These are phyloP conservation scores for Breynia disticha DNA, from an alignment of 441 rosid genomes.

Conservation along the genomic window DNA sequence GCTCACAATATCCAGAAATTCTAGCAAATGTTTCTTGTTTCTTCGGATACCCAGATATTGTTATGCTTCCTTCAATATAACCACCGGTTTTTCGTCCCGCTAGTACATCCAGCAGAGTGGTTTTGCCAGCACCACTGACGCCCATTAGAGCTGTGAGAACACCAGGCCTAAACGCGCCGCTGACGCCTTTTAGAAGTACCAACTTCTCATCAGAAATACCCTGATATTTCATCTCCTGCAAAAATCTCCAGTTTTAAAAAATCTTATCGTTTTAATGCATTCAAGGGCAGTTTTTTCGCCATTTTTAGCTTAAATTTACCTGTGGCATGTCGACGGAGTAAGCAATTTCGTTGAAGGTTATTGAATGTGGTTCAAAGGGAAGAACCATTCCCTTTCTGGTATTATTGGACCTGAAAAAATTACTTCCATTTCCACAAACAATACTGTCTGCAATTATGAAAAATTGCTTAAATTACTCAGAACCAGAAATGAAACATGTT, in stretches of 20 bases:
- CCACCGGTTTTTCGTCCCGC: conserved; percentile 44
- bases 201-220: conserved; percentile 46
- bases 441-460: conserved; percentile 2
- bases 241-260: not conserved
- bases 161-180: conserved; percentile 81
- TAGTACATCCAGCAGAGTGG: conserved; percentile 44
- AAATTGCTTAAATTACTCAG: not conserved
- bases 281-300: no score
- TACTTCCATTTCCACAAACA: conserved; percentile 3
- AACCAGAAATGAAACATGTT: not conserved
- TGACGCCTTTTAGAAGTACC: conserved; percentile 58
- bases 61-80: conserved; percentile 29
- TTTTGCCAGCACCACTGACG: conserved; percentile 80
- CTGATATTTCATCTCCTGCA: conserved; percentile 50
- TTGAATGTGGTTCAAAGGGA: conserved; percentile 68
- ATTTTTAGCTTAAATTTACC: conserved; percentile 22
- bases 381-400: conserved; percentile 66
- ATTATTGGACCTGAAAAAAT: not conserved
- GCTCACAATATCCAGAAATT: conserved; percentile 40
- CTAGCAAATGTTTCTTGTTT: conserved; percentile 41
- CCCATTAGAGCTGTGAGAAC: conserved; percentile 90
- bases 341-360: conserved; percentile 46
- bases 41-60: conserved; percentile 33
- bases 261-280: not conserved
- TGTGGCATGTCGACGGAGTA: conserved; percentile 75